Base-by-base conservation (phyloP, 805 yeast genomes). In the Candida silvicultrix region DNA sequence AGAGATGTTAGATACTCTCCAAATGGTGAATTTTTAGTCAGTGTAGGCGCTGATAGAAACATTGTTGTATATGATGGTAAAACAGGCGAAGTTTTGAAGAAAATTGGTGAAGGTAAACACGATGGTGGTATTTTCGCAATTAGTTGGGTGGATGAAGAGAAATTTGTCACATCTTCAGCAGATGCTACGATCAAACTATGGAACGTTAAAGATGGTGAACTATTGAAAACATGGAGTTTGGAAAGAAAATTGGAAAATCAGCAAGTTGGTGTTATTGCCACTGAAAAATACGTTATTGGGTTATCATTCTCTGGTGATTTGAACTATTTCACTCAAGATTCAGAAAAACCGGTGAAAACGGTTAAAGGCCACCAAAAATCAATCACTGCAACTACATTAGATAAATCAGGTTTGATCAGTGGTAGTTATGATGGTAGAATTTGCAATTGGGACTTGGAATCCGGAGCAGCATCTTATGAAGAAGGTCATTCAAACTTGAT, bases 361-460 rank as follows among this genome's bases (percentile, higher is more conserved):
- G 66, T 88, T 15, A 64, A 68, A 46, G 97, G 97, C 20, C 97
- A 92, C 59, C 96, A 90, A 63, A 80, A 81, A 55, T 74, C 89
- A 14, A 77, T 92, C 46, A 88, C 96, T 1, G 75, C 89, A 0
- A 59, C 83, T 1, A 54, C 62, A 6, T 59, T 61, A 37, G 64
- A 59, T 6, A 53, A 46, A 2, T 52, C 57, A 0, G 46, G 45
- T 15, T 44, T 80, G 9, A 65, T 69, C 48, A 75, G 90, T 2
- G 97, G 96, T 16, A 82, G 92, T 29, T 81, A 84, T 46, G 97
- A 92, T 62, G 98, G 98, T 28, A 69, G 77, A 35, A 64, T 90
- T 10, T 64, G 77, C 39, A 61, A 71, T 47, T 88, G 97, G 95
- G 66, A 63, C 15, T 48, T 69, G 8, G 48, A 56, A 2, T 46